A percentile compares a stretch with the other conserved stretches of the same genome.
These are phyloP conservation scores for Geotrichum bryndzae DNA, from an alignment of 1,139 yeast species.

Conservation along the genomic window DNA sequence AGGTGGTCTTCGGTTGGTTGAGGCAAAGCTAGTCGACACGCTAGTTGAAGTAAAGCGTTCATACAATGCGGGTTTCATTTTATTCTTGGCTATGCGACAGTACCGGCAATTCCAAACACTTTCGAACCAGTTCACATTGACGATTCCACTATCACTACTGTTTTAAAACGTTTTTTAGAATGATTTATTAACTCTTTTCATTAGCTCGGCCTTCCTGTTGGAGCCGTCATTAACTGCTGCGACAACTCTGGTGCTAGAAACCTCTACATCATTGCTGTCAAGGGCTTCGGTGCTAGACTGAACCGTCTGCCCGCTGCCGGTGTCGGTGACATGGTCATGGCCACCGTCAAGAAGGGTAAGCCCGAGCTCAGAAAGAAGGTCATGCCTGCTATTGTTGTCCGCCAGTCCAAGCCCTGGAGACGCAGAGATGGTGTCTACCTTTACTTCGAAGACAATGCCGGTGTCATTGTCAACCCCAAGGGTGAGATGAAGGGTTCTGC, in stretches of 20 bases:
- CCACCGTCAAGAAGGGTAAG: constrained; percentile 99
- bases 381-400: constrained; percentile 99
- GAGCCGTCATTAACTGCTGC: constrained; percentile 99
- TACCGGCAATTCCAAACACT: no score
- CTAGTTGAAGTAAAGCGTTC: no score
- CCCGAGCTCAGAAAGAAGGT: constrained; percentile 99
- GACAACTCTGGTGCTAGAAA: constrained; percentile 99
- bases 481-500: constrained; percentile 99
- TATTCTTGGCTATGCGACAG: no score
- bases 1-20: no score
- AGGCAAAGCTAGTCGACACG: no score
- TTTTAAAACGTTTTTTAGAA: background rate
- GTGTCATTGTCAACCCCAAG: constrained; percentile 99
- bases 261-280: constrained; percentile 97
- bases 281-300: constrained; percentile 99
- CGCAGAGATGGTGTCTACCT: constrained; percentile 99
- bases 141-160: background rate
- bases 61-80: no score
- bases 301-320: constrained; percentile 99
- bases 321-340: constrained; percentile 99
- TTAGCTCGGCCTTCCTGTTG: constrained; percentile 95
- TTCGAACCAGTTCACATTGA: background rate
- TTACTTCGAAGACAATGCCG: constrained; percentile 99
- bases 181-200: background rate
- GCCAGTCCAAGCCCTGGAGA: constrained; percentile 99